Conservation (phyloP, 345 rosid genomes). For the Eucalyptus pumila region DNA sequence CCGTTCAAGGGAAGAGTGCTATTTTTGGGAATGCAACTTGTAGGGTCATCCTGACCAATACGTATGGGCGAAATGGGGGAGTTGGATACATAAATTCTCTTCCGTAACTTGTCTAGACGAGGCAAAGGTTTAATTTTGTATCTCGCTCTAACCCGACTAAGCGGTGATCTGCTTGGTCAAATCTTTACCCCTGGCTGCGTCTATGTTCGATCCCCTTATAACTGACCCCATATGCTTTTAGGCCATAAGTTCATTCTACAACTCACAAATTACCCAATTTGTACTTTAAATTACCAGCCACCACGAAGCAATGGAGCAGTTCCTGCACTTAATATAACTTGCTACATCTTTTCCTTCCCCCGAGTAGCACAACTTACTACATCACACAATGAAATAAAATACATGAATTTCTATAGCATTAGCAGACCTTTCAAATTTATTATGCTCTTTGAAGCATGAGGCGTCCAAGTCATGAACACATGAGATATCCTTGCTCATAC, state of each 20-base stretch:
- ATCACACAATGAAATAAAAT: neutral
- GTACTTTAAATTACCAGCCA: neutral
- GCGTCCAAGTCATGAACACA: neutral
- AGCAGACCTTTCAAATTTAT: neutral
- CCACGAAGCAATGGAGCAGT: neutral
- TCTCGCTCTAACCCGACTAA: neutral
- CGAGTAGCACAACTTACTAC: neutral
- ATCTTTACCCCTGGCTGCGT: neutral
- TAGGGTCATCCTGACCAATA: neutral
- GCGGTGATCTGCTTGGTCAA: neutral
- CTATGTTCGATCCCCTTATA: neutral
- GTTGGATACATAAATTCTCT: neutral
- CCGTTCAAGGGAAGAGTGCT: neutral
- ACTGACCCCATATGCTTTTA: neutral
- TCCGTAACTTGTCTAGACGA: neutral
- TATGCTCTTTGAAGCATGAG: neutral
- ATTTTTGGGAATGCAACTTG: neutral
- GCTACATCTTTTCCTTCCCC: neutral
- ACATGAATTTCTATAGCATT: neutral
- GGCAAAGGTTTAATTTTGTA: neutral
- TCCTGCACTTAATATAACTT: neutral
- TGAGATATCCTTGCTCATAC: neutral
- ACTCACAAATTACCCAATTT: neutral
- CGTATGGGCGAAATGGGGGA: neutral
- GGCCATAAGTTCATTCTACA: neutral